Conservation (phyloP, 2,329 filamentous ascomycete genomes). For the Clonostachys sp. region DNA sequence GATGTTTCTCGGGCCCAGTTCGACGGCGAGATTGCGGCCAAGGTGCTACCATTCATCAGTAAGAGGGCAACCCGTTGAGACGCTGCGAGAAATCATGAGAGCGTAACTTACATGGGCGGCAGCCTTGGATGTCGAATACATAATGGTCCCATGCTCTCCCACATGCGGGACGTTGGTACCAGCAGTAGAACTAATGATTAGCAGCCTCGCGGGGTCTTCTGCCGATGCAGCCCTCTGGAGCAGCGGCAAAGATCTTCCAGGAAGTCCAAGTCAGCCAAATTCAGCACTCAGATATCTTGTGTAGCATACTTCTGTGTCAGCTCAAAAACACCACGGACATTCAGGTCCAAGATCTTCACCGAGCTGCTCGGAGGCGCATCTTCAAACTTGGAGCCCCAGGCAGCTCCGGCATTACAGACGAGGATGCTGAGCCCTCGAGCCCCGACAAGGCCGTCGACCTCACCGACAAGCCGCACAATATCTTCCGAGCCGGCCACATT, state of each 20-base stretch:
- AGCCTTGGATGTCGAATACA: slow-evolving; percentile 66
- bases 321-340: slow-evolving; percentile 68
- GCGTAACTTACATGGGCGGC: slow-evolving; percentile 38
- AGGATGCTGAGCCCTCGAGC: slow-evolving; percentile 58
- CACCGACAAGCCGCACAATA: slow-evolving; percentile 52
- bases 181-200: slow-evolving; percentile 63
- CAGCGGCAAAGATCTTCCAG: slow-evolving; percentile 22
- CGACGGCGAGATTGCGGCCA: slow-evolving; percentile 57
- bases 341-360: slow-evolving; percentile 64
- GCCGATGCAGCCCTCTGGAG: slow-evolving; percentile 34
- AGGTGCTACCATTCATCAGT: slow-evolving; percentile 44
- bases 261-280: neutral
- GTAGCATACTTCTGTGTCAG: slow-evolving; percentile 50
- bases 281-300: no score
- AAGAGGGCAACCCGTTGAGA: neutral
- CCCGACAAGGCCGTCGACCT: slow-evolving; percentile 52
- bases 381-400: slow-evolving; percentile 66
- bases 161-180: slow-evolving; percentile 57
- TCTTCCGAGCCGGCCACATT: slow-evolving; percentile 59
- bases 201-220: slow-evolving; percentile 54
- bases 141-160: slow-evolving; percentile 57
- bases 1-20: slow-evolving; percentile 61
- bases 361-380: slow-evolving; percentile 56
- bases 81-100: neutral
- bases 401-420: slow-evolving; percentile 68